These are phyloP conservation scores for Pyricularia sp. DNA, from an alignment of 2,329 filamentous ascomycete genomes.

Conservation along the genomic window DNA sequence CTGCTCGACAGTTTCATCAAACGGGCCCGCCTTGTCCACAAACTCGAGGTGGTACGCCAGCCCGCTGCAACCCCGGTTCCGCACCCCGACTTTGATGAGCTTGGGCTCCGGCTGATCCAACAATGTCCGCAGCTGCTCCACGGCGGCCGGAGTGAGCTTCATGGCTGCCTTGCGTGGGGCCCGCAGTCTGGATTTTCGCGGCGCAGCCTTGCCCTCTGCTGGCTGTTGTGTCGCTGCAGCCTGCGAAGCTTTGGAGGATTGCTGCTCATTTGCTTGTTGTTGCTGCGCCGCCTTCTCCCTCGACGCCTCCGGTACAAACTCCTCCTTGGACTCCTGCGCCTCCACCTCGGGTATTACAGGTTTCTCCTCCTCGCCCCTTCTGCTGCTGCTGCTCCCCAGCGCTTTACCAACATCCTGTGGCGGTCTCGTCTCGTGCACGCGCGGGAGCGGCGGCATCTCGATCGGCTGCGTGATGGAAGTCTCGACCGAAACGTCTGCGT, in stretches of 20 bases:
- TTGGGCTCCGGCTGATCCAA: slow-evolving; percentile 81
- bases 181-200: slow-evolving; percentile 53
- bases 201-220: slow-evolving; percentile 17
- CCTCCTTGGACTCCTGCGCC: slow-evolving; percentile 51
- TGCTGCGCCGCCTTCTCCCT: not conserved
- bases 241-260: not conserved
- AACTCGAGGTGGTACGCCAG: slow-evolving; percentile 90
- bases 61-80: slow-evolving; percentile 87
- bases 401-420: slow-evolving; percentile 15
- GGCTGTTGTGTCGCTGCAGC: not conserved
- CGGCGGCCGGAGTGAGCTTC: slow-evolving; percentile 66
- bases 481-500: slow-evolving; percentile 27
- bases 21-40: slow-evolving; percentile 75
- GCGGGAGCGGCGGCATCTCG: slow-evolving; percentile 23
- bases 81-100: slow-evolving; percentile 86
- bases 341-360: slow-evolving; percentile 46
- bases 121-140: slow-evolving; percentile 63
- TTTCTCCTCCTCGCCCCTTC: slow-evolving; percentile 14
- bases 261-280: not conserved
- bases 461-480: slow-evolving; percentile 26
- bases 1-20: slow-evolving; percentile 89
- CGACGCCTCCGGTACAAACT: slow-evolving; percentile 10
- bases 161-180: slow-evolving; percentile 78
- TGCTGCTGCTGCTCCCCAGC: slow-evolving; percentile 1
- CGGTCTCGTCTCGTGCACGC: slow-evolving; percentile 39